Evolutionary conservation across 192 early-diverging fungal genomes (phyloP).

Genomic region (Entomortierella beljakovae): DNA sequence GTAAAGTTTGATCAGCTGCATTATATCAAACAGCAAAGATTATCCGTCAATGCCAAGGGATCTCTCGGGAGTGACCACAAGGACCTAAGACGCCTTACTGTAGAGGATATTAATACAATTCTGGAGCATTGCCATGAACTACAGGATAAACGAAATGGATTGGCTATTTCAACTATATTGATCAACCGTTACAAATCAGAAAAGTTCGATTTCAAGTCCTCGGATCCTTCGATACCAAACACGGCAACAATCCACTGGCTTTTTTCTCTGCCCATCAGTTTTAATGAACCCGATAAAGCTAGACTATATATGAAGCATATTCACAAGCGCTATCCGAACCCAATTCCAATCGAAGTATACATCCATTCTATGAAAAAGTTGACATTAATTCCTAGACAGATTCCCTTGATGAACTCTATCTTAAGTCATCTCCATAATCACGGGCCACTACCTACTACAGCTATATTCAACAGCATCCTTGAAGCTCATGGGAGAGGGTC

Average conservation of each 20-base stretch:
- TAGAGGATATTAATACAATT: slow-evolving; percentile 32
- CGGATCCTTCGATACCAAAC: slow-evolving; percentile 15
- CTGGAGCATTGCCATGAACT: slow-evolving; percentile 15
- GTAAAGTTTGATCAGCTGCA: slow-evolving; percentile 5
- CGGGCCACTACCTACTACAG: slow-evolving; percentile 23
- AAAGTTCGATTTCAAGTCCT: slow-evolving; percentile 9
- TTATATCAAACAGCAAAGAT: not conserved
- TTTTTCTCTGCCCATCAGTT: not conserved
- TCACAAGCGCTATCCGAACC: slow-evolving; percentile 11
- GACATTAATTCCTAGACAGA: not conserved
- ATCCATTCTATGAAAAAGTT: not conserved
- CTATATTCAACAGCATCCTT: slow-evolving; percentile 28
- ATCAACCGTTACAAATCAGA: slow-evolving; percentile 20
- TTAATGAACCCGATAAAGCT: not conserved
- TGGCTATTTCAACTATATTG: slow-evolving; percentile 6
- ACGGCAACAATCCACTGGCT: slow-evolving; percentile 23
- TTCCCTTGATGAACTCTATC: slow-evolving; percentile 3
- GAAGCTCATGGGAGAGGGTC: slow-evolving; percentile 9
- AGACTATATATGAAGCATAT: not conserved
- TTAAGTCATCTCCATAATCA: slow-evolving; percentile 2
- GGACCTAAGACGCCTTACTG: slow-evolving; percentile 1
- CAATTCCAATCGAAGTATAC: slow-evolving; percentile 28
- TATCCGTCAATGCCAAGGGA: not conserved
- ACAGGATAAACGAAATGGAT: slow-evolving; percentile 19
- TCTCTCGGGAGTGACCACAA: too few species aligned